Percentiles rank a stretch among this genome's conserved stretches.
Evolutionary conservation across 257 asterid genomes (phyloP).

Genomic region (Plectranthus barbatus): DNA sequence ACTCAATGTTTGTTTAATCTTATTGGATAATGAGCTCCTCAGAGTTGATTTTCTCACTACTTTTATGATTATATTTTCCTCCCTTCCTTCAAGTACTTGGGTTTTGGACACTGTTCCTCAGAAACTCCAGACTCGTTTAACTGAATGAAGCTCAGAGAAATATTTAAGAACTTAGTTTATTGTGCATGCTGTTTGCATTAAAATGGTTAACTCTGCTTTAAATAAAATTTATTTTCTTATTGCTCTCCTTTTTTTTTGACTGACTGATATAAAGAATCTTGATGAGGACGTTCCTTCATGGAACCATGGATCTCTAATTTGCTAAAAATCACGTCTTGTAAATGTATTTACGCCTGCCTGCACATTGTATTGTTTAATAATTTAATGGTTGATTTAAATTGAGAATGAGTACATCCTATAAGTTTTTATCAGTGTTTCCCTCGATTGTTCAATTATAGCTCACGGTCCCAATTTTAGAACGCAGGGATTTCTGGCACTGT

Average conservation of each 20-base stretch:
- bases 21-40: background rate
- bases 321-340: too few species aligned
- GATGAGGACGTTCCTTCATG: too few species aligned
- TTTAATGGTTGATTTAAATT: too few species aligned
- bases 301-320: too few species aligned
- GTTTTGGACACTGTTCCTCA: background rate
- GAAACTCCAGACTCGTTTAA: too few species aligned
- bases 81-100: background rate
- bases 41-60: background rate
- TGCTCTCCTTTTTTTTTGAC: too few species aligned
- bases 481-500: constrained; percentile 87
- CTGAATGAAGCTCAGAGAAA: background rate
- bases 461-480: constrained; percentile 44
- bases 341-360: too few species aligned
- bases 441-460: background rate
- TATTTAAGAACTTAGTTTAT: background rate
- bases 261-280: too few species aligned
- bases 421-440: background rate
- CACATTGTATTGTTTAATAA: too few species aligned
- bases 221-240: background rate
- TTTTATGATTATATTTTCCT: background rate
- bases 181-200: background rate
- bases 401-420: background rate
- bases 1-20: too few species aligned
- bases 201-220: background rate